A percentile compares a stretch with the other conserved stretches of the same genome.
These are phyloP conservation scores for Hydnum rufescens DNA, from an alignment of 768 basidiomycete genomes.

Conservation along the genomic window DNA sequence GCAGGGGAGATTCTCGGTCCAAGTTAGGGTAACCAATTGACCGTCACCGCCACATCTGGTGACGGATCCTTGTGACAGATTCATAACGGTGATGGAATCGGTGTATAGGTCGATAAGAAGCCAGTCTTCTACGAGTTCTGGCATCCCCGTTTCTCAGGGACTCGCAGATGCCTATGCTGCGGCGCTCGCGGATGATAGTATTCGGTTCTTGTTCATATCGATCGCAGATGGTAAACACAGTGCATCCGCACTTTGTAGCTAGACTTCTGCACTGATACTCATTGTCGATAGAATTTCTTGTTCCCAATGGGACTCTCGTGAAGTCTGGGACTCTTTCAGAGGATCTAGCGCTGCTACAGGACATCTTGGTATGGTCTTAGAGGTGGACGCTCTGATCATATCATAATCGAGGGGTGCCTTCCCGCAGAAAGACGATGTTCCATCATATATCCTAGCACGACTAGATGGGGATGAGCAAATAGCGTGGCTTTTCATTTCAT, in stretches of 20 bases:
- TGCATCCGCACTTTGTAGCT: neutral
- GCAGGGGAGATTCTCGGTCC: too few relatives aligned
- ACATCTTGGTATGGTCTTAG: conserved; percentile 22
- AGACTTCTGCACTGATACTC: conserved; percentile 49
- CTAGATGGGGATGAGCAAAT: conserved; percentile 30
- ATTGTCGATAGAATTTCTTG: conserved; percentile 30
- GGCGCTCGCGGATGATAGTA: conserved; percentile 16
- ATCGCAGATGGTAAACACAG: conserved; percentile 44
- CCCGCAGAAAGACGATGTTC: conserved; percentile 26
- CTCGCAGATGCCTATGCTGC: conserved; percentile 36
- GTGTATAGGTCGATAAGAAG: too few relatives aligned
- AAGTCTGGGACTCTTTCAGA: conserved; percentile 31
- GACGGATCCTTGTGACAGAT: too few relatives aligned
- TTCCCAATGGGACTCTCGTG: too few relatives aligned
- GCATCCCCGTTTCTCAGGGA: conserved; percentile 42
- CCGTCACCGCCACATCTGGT: too few relatives aligned
- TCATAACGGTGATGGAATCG: too few relatives aligned
- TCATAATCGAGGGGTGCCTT: neutral
- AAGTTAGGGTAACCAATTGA: too few relatives aligned
- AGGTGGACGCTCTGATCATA: neutral
- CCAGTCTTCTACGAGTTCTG: conserved; percentile 55
- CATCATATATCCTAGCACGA: conserved; percentile 59
- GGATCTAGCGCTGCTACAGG: conserved; percentile 40
- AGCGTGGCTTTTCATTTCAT: conserved; percentile 50
- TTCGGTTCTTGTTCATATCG: conserved; percentile 58